Conservation (phyloP, 2,329 filamentous ascomycete species). For the Colletotrichum shisoi region DNA sequence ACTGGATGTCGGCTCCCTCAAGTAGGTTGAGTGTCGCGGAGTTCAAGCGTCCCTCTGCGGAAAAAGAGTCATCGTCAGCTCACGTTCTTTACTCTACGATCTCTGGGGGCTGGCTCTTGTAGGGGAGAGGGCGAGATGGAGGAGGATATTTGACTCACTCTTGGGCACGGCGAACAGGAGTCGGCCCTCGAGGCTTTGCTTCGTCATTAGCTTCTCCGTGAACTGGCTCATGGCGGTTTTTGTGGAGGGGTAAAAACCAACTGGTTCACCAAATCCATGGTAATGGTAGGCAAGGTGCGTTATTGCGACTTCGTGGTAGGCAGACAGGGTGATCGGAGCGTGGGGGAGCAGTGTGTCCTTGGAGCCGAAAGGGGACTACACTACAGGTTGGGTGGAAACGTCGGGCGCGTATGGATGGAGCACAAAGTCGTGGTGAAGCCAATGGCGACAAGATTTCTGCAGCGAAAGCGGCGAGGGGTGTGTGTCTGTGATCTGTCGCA, state of each 20-base stretch:
- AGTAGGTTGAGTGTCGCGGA: constrained; percentile 88
- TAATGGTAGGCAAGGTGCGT: constrained; percentile 46
- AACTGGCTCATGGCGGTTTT: constrained; percentile 29
- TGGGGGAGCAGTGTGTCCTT: background rate
- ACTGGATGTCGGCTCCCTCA: constrained; percentile 93
- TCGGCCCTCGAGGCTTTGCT: constrained; percentile 81
- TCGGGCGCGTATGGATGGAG: constrained; percentile 34
- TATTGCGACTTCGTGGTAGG: constrained; percentile 11
- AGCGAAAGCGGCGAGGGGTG: constrained; percentile 8
- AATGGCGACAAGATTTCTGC: constrained; percentile 35
- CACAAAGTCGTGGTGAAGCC: constrained; percentile 33
- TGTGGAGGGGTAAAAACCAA: constrained; percentile 47
- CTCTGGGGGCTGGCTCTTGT: background rate
- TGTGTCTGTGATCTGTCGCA: constrained; percentile 8
- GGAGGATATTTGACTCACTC: constrained; percentile 68
- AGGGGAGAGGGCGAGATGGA: background rate
- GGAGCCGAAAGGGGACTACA: constrained; percentile 6
- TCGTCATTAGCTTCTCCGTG: constrained; percentile 36
- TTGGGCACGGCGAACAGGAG: constrained; percentile 98
- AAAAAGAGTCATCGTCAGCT: constrained; percentile 40
- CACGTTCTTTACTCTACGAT: constrained; percentile 11
- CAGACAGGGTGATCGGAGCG: constrained; percentile 2
- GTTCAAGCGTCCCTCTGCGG: constrained; percentile 87
- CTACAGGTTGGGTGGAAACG: constrained; percentile 25
- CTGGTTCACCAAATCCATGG: constrained; percentile 65